Conservation (phyloP, 1,284 basidiomycete species). For the Inonotus obliquus region DNA sequence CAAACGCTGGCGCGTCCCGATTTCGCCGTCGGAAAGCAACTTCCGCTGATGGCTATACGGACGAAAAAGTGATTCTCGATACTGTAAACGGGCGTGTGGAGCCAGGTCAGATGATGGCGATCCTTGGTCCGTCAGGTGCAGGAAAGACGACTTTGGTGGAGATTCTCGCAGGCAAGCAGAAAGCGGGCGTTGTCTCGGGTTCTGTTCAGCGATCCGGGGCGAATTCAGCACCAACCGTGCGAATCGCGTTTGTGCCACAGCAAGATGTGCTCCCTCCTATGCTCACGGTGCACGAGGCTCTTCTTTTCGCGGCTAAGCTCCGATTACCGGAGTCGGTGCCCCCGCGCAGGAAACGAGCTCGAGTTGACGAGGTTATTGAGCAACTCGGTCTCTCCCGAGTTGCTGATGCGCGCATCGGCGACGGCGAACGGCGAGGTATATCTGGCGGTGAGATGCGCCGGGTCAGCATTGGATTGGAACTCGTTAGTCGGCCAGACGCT, state of each 20-base stretch:
- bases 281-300: constrained; percentile 79
- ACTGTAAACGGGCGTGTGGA: constrained; percentile 61
- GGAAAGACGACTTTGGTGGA: constrained; percentile 86
- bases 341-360: constrained; percentile 57
- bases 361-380: constrained; percentile 65
- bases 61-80: constrained; percentile 70
- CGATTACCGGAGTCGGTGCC: constrained; percentile 79
- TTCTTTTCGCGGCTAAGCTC: constrained; percentile 79
- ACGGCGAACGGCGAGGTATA: constrained; percentile 75
- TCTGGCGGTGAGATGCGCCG: constrained; percentile 84
- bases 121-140: constrained; percentile 85
- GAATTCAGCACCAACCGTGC: constrained; percentile 30
- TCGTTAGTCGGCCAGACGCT: constrained; percentile 77
- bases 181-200: constrained; percentile 67
- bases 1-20: constrained; percentile 24
- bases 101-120: constrained; percentile 80
- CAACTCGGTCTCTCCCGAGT: constrained; percentile 73
- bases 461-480: constrained; percentile 79
- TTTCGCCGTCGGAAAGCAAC: constrained; percentile 8
- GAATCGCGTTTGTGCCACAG: constrained; percentile 83
- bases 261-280: constrained; percentile 76
- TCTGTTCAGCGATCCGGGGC: constrained; percentile 45
- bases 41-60: constrained; percentile 16
- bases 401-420: constrained; percentile 73
- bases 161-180: constrained; percentile 73